Percentiles rank a stretch among this genome's conserved stretches.
phyloP scores from a whole-genome alignment of 2,329 filamentous ascomycete species.

The Herpotrichia juniperi region DNA sequence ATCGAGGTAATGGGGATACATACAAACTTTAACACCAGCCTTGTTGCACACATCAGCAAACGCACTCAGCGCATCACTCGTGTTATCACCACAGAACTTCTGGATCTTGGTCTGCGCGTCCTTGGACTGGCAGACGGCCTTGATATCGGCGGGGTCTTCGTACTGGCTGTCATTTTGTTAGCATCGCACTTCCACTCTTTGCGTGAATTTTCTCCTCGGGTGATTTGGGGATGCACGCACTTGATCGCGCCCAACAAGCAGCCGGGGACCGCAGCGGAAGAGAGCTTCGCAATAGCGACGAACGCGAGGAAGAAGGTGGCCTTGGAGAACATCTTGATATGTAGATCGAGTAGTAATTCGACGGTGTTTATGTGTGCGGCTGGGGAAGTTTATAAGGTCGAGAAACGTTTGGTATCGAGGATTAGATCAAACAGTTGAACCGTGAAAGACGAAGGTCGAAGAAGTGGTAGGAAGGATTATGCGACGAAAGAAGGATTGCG shows the following conservation, averaged over 20 bases:
- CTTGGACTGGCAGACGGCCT: slow-evolving; percentile 34
- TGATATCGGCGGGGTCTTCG: slow-evolving; percentile 31
- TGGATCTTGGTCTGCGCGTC: slow-evolving; percentile 28
- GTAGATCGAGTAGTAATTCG: neutral
- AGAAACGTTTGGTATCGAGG: neutral
- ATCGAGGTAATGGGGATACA: slow-evolving; percentile 11
- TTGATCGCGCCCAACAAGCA: slow-evolving; percentile 41
- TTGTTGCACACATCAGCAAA: slow-evolving; percentile 36
- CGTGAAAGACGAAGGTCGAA: neutral
- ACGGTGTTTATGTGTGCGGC: neutral
- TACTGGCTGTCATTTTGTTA: slow-evolving; percentile 19
- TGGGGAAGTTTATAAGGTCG: neutral
- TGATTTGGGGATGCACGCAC: slow-evolving; percentile 2
- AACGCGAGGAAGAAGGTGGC: slow-evolving; percentile 32
- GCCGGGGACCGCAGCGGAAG: slow-evolving; percentile 26
- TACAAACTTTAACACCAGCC: slow-evolving; percentile 36
- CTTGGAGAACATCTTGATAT: slow-evolving; percentile 34
- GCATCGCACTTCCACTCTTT: neutral
- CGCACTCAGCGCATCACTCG: slow-evolving; percentile 29
- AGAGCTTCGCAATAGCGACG: slow-evolving; percentile 29
- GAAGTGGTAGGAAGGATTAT: neutral
- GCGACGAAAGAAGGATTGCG: neutral
- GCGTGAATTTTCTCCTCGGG: neutral
- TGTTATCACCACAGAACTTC: slow-evolving; percentile 29
- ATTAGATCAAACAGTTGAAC: too few species aligned